Evolutionary conservation across 768 basidiomycete species (phyloP).

Genomic region (Brasilioporus rufonigricans): DNA sequence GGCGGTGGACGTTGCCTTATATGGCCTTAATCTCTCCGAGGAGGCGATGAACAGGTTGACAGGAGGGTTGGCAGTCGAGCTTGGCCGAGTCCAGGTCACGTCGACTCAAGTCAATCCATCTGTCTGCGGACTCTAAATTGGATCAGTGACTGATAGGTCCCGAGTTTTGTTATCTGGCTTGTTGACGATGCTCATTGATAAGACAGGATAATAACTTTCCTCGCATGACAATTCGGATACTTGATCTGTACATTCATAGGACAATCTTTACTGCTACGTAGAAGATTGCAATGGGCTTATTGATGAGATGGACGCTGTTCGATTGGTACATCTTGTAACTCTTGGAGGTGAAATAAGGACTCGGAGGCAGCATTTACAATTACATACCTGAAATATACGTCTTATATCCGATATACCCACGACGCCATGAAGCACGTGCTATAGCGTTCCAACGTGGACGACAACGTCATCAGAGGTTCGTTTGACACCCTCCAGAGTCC

Average conservation of each 20-base stretch:
- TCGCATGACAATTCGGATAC: background rate
- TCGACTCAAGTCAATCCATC: conserved; percentile 44
- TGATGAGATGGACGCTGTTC: background rate
- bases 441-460: conserved; percentile 50
- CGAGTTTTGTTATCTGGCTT: background rate
- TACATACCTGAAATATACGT: background rate
- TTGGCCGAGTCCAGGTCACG: conserved; percentile 48
- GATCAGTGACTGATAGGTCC: background rate
- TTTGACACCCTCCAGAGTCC: conserved; percentile 53
- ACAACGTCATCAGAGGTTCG: conserved; percentile 58
- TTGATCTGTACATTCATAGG: background rate
- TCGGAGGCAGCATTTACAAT: background rate
- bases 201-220: background rate
- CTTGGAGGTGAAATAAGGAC: background rate
- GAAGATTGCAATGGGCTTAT: background rate
- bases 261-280: background rate
- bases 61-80: conserved; percentile 40
- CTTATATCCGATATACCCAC: conserved; percentile 46
- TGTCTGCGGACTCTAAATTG: conserved; percentile 40
- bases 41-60: conserved; percentile 58
- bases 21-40: conserved; percentile 48
- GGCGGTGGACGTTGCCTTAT: conserved; percentile 28
- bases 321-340: background rate
- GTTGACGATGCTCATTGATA: background rate
- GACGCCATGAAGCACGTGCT: conserved; percentile 37